Conservation (phyloP, 78 protist genomes). For the Diacronema lutheri region DNA sequence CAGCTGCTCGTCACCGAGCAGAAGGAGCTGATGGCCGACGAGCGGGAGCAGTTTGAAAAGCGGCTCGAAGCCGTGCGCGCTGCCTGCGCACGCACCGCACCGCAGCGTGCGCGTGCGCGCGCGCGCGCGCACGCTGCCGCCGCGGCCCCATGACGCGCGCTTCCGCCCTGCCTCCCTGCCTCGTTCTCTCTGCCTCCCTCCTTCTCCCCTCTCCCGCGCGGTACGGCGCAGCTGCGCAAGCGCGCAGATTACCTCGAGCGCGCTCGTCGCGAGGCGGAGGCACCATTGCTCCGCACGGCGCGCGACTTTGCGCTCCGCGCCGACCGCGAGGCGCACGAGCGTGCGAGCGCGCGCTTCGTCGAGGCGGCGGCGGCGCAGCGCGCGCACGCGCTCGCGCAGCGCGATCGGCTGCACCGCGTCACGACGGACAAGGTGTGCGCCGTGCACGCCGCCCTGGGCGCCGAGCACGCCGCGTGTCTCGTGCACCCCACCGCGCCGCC, state of each 20-base stretch:
- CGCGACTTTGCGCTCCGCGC: not conserved
- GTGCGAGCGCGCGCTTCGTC: not conserved
- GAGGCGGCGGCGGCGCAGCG: not conserved
- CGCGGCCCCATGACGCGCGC: too few species aligned
- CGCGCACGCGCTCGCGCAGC: not conserved
- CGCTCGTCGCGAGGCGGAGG: conserved; percentile 50
- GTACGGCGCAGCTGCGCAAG: not conserved
- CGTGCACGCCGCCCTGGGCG: too few species aligned
- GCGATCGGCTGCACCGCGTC: not conserved
- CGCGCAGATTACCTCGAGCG: conserved; percentile 45
- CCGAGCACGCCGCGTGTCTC: not conserved
- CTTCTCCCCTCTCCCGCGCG: too few species aligned
- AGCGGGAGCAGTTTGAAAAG: not conserved
- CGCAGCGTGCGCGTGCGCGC: too few species aligned
- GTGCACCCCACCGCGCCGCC: not conserved
- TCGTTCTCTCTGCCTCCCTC: too few species aligned
- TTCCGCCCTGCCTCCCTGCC: too few species aligned
- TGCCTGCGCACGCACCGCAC: too few species aligned
- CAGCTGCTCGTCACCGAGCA: not conserved
- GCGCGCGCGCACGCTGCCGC: too few species aligned
- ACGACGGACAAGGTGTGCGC: not conserved
- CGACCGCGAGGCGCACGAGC: not conserved
- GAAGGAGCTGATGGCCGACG: not conserved
- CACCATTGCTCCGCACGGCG: not conserved
- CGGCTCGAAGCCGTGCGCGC: not conserved